phyloP scores from a whole-genome alignment of 306 rosid genomes.

The Glycine latifolia region DNA sequence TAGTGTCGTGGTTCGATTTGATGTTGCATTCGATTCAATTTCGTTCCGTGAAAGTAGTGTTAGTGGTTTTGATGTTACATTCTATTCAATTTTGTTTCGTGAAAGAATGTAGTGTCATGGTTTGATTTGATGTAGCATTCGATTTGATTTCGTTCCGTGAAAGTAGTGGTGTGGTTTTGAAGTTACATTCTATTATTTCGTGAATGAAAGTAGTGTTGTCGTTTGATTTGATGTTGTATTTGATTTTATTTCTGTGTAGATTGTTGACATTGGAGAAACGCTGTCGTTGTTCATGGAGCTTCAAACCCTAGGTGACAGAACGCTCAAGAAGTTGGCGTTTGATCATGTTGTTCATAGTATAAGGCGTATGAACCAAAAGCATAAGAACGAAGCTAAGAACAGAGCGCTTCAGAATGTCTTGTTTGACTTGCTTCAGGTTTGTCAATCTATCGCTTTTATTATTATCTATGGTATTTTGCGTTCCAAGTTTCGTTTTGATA shows the following conservation, averaged over 20 bases:
- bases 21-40: not conserved
- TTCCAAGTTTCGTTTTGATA: slow-evolving; percentile 2
- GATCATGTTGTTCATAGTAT: slow-evolving; percentile 75
- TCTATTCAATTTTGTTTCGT: too few relatives aligned
- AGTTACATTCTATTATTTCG: not conserved
- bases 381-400: slow-evolving; percentile 78
- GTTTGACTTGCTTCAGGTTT: slow-evolving; percentile 76
- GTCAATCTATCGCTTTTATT: not conserved
- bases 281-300: slow-evolving; percentile 80
- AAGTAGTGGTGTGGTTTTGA: too few relatives aligned
- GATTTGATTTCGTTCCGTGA: too few relatives aligned
- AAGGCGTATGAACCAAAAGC: slow-evolving; percentile 75
- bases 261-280: slow-evolving; percentile 66
- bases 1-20: not conserved
- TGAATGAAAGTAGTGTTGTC: not conserved
- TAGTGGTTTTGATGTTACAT: too few relatives aligned
- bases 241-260: slow-evolving; percentile 42
- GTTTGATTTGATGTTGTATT: not conserved
- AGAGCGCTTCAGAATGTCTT: slow-evolving; percentile 79
- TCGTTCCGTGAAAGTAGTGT: too few relatives aligned
- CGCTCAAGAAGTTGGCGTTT: slow-evolving; percentile 67
- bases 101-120: too few relatives aligned
- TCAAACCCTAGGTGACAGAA: slow-evolving; percentile 74
- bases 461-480: slow-evolving; percentile 4
- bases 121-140: too few relatives aligned